Conservation (phyloP, 192 early-diverging fungal genomes). For the Phlyctochytrium bullatum region DNA sequence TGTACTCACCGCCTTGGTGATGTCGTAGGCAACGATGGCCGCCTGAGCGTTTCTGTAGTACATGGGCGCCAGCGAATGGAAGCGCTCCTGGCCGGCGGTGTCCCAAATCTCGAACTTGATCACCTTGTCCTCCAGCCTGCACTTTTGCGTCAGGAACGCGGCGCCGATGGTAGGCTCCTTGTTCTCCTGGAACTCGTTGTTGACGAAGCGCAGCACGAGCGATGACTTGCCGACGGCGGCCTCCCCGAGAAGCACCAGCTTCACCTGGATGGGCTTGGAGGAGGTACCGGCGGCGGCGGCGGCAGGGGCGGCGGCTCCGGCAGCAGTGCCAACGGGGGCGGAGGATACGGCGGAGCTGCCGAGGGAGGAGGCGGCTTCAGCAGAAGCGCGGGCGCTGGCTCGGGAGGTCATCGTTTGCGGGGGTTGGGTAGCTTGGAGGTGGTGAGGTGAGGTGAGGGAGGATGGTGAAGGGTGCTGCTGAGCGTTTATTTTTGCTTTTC, state of each 20-base stretch:
- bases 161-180: slow-evolving; percentile 98
- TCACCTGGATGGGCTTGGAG: slow-evolving; percentile 95
- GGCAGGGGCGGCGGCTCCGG: slow-evolving; percentile 11
- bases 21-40: slow-evolving; percentile 94
- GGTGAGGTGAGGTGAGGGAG: too few relatives aligned
- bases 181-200: slow-evolving; percentile 93
- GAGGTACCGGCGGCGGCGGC: too few relatives aligned
- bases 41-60: slow-evolving; percentile 99
- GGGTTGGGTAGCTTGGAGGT: too few relatives aligned
- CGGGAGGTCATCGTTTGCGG: too few relatives aligned
- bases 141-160: slow-evolving; percentile 83
- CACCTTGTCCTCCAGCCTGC: slow-evolving; percentile 82
- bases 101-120: slow-evolving; percentile 97
- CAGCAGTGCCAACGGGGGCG: slow-evolving; percentile 7
- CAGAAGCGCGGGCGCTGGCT: background rate
- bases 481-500: too few relatives aligned
- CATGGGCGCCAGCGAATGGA: slow-evolving; percentile 92
- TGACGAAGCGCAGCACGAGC: slow-evolving; percentile 91
- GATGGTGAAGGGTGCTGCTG: too few relatives aligned
- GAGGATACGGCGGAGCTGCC: too few relatives aligned
- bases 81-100: slow-evolving; percentile 93
- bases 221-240: slow-evolving; percentile 99
- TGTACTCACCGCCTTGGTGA: slow-evolving; percentile 67
- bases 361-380: background rate
- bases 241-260: slow-evolving; percentile 92